Base-by-base conservation (phyloP, 139 green algal genomes). In the Closterium sp. region DNA sequence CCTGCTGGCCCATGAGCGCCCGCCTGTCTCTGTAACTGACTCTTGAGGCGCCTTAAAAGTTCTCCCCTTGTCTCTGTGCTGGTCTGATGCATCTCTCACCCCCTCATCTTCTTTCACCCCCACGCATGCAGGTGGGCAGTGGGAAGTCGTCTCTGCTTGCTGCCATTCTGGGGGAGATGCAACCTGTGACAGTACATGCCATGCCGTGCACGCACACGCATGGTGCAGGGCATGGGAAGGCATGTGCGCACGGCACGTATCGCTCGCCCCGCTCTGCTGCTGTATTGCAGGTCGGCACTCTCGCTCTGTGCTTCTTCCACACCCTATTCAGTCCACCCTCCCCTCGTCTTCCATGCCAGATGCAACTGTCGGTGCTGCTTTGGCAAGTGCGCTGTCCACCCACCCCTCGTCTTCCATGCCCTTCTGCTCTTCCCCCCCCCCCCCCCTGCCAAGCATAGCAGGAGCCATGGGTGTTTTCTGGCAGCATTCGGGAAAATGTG, bases 111-210 rank as follows among this genome's bases (percentile, higher is more conserved):
- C 33, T 5, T 34, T 19, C 33, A 87, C 33, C 33, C 4, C 0
- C 33, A 87, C 0, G 84, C 33, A 21, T 87, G 12, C 33, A 66
- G 33, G 91, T 95, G 16, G 93, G 87, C 43, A 81, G n/a, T 9
- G 93, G 93, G 35, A 95, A 95, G 93, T 89, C 28, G n/a, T 91
- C 88, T 19, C 84, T 95, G 43, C 33, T 92, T 28, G 66, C 81
- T 28, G 93, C 93, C 7, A 34, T 94, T 1, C 90, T 94, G 8
- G 92, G 92, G n/a, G 90, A 94, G 85, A 91, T 94, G 90, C 43
- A 33, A 28, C 89, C 55, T 28, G 55, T 76, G 10, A 16, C 55
- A 76, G 25, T 19, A 19, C 55, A 76, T 4, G 55, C 55, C 55
- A 28, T 3, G 12, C 55, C 55, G 12, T 76, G 55, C 55, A 76